These are phyloP conservation scores for Hypoxylon sp. DNA, from an alignment of 2,329 filamentous ascomycete genomes.

Conservation along the genomic window DNA sequence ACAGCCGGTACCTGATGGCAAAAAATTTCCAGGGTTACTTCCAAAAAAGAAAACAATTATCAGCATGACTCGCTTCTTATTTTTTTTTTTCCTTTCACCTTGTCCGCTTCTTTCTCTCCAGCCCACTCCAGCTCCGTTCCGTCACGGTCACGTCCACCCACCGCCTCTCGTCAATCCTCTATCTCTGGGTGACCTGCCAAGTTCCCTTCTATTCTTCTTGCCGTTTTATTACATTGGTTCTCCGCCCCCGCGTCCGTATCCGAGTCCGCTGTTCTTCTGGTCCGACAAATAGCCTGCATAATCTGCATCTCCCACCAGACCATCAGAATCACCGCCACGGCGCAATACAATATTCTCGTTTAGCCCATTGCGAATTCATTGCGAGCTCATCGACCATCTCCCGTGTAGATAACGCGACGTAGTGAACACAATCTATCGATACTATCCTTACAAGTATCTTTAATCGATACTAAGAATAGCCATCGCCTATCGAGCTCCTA, in stretches of 20 bases:
- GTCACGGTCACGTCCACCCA: constrained; percentile 53
- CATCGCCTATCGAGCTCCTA: constrained; percentile 9
- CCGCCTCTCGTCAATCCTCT: constrained; percentile 51
- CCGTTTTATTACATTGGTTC: constrained; percentile 43
- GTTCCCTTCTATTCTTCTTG: constrained; percentile 52
- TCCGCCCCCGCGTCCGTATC: constrained; percentile 33
- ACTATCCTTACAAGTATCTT: constrained; percentile 28
- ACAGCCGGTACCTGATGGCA: constrained; percentile 24
- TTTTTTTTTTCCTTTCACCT: constrained; percentile 35
- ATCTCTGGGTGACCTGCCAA: constrained; percentile 53
- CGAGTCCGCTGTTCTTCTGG: constrained; percentile 26
- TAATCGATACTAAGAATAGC: constrained; percentile 22
- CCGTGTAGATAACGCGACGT: constrained; percentile 18
- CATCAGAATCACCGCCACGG: constrained; percentile 29
- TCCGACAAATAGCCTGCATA: constrained; percentile 20
- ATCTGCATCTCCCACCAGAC: constrained; percentile 16
- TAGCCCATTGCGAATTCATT: constrained; percentile 17
- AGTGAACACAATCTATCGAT: constrained; percentile 26
- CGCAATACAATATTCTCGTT: constrained; percentile 28
- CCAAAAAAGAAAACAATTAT: constrained; percentile 21
- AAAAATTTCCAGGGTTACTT: constrained; percentile 29
- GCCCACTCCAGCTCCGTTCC: constrained; percentile 52
- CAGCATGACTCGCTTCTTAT: constrained; percentile 36
- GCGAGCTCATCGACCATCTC: constrained; percentile 4
- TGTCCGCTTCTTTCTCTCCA: constrained; percentile 47